phyloP scores from a whole-genome alignment of 345 rosid species.

The Euphorbia lathyris region DNA sequence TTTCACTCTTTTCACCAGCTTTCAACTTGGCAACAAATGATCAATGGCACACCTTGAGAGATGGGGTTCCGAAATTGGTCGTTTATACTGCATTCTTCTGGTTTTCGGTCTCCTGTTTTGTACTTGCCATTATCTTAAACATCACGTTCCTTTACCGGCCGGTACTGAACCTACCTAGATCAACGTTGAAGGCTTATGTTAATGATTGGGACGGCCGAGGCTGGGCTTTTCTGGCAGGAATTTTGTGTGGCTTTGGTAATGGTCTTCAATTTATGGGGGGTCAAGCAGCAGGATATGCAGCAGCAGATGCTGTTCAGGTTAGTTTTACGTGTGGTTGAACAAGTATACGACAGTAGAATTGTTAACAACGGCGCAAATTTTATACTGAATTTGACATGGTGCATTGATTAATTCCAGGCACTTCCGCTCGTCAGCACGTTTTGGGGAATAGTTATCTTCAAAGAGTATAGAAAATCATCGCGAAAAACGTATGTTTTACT shows the following conservation, averaged over 20 bases:
- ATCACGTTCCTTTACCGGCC: constrained; percentile 66
- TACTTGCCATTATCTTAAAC: constrained; percentile 58
- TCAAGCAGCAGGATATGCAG: constrained; percentile 95
- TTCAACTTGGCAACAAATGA: constrained; percentile 87
- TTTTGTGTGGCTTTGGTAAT: constrained; percentile 80
- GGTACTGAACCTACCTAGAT: constrained; percentile 52
- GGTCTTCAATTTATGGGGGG: constrained; percentile 96
- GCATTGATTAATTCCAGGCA: constrained; percentile 45
- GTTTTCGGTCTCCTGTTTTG: constrained; percentile 66
- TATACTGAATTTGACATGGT: background rate
- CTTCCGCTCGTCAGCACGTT: constrained; percentile 94
- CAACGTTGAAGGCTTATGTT: constrained; percentile 68
- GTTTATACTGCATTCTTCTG: constrained; percentile 82
- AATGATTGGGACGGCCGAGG: constrained; percentile 83
- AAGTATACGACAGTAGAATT: background rate
- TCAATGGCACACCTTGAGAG: constrained; percentile 69
- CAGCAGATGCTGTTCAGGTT: constrained; percentile 86
- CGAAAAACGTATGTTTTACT: constrained; percentile 65
- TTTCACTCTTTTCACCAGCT: constrained; percentile 89
- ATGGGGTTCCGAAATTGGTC: constrained; percentile 67
- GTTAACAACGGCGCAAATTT: background rate
- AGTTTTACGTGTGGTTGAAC: constrained; percentile 4
- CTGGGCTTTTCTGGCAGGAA: constrained; percentile 84
- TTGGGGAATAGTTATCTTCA: constrained; percentile 82
- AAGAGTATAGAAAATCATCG: constrained; percentile 81